Evolutionary conservation across 1,139 yeast genomes (phyloP).

Genomic region (Hemisphaericaspora xylanilytica): DNA sequence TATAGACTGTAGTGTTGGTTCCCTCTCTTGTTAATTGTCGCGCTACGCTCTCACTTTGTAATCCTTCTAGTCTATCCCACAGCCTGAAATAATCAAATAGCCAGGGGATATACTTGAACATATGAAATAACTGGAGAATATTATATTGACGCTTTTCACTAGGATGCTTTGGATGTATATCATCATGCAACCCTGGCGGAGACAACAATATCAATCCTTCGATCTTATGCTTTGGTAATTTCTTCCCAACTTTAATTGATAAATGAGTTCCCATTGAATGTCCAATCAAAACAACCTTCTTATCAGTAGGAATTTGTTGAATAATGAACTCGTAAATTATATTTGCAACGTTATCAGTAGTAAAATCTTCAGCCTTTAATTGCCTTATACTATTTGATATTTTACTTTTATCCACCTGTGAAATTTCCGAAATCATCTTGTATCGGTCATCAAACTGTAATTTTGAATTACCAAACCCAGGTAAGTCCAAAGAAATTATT

Average conservation of each 20-base stretch:
- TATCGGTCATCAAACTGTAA: slow-evolving; percentile 16
- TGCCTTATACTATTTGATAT: slow-evolving; percentile 30
- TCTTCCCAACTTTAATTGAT: slow-evolving; percentile 46
- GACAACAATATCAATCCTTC: slow-evolving; percentile 51
- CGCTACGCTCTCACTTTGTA: slow-evolving; percentile 54
- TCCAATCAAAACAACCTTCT: slow-evolving; percentile 58
- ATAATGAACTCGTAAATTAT: slow-evolving; percentile 41
- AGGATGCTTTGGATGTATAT: slow-evolving; percentile 14
- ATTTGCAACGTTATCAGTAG: slow-evolving; percentile 48
- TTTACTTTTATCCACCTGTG: slow-evolving; percentile 23
- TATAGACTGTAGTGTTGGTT: slow-evolving; percentile 32
- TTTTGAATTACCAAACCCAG: slow-evolving; percentile 69
- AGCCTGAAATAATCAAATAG: slow-evolving; percentile 55
- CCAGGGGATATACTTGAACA: slow-evolving; percentile 44
- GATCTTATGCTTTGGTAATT: slow-evolving; percentile 37
- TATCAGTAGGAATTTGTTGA: slow-evolving; percentile 39
- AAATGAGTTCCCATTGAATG: slow-evolving; percentile 77
- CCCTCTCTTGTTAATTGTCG: slow-evolving; percentile 46
- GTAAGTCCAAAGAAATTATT: slow-evolving; percentile 63
- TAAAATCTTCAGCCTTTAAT: slow-evolving; percentile 45
- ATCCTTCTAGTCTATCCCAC: slow-evolving; percentile 63
- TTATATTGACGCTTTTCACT: neutral
- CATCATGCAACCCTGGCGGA: slow-evolving; percentile 51
- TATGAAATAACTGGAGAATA: neutral
- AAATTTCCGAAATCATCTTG: slow-evolving; percentile 24